Base-by-base conservation (phyloP, 208 protist genomes). In the Kentomonas sorsogonicus region DNA sequence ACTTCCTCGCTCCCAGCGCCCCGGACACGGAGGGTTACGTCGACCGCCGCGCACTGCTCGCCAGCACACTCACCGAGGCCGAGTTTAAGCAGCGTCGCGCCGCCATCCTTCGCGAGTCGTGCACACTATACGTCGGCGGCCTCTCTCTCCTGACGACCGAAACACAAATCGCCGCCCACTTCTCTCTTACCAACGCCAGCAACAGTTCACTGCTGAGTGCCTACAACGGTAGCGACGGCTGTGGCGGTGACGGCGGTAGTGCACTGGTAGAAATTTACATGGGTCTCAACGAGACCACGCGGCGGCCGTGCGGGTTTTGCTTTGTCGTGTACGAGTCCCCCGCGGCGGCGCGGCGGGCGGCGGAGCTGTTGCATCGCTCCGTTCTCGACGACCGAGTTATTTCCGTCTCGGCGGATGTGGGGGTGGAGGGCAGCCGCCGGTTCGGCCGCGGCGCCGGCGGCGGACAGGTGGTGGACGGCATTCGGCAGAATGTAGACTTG, bases 241-340 rank as follows among this genome's bases (percentile, higher is more conserved):
- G n/a, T n/a, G n/a, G n/a, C n/a, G n/a, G n/a, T n/a, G n/a, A n/a
- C n/a, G n/a, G n/a, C n/a, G n/a, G n/a, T n/a, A n/a, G n/a, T n/a
- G n/a, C n/a, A n/a, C n/a, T n/a, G n/a, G n/a, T n/a, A n/a, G n/a
- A n/a, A n/a, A n/a, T n/a, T n/a, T n/a, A n/a, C 15, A 98, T 99
- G 95, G 98, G 98, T 26, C 79, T 99, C 16, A 97, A 99, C 63
- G 81, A 96, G 22, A 40, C 74, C 7, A 91, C 78, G 9, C 91
- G 89, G 45, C 98, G 94, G 2, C 98, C 98, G 6, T 99, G 98
- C 68, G 98, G 98, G 7, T 99, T 99, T 69, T 98, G 96, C 76
- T 99, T 99, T 79, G 83, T 99, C 29, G 98, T 99, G 46, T 99
- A 79, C 58, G 96, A 98, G 74, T 70, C 74, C 11, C 72, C 88